Base-by-base conservation (phyloP, 441 rosid species). In the Populus hybrid region DNA sequence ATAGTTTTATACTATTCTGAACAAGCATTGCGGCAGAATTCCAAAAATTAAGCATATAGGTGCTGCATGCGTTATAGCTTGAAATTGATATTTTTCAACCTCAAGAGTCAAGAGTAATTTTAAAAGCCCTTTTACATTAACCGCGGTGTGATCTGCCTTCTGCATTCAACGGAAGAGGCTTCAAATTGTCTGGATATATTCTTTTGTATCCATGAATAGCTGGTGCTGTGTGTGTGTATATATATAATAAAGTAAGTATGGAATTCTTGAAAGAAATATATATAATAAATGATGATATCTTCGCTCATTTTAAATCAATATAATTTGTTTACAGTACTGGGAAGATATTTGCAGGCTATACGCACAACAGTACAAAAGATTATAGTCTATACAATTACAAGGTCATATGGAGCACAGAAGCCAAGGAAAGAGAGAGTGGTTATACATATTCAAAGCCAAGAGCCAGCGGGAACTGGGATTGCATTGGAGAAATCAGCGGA, bases 401-500 rank as follows among this genome's bases (percentile, higher is more conserved):
- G 56, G 40, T 28, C 67, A 74, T 69, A 61, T 74, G 59, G 23
- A 68, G 77, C 68, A 16, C 76, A 42, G 33, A 42, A 59, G 38
- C 74, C 68, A 75, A 64, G 64, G 35, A 42, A 16, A 16, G 26
- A 45, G 45, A 20, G 65, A 11, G 61, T 53, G 4, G 6, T 35
- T 50, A 50, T 53, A 53, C 14, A 33, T 68, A 75, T 64, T 74
- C 2, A 74, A 82, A 11, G 74, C 3, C 31, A 45, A 20, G 56
- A 26, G 26, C 0, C 53, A 68, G 78, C 77, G 84, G 79, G 81
- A 81, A 74, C 74, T 77, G 84, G 83, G 81, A 79, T 81, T 81
- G 77, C 88, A 78, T 88, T 23, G 90, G 90, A 86, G 88, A 84
- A 86, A 88, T 86, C 81, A 79, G 88, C 86, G 86, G 86, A 83